Evolutionary conservation across 495 filamentous ascomycete species (phyloP).

Genomic region (Trichoderma orchidacearum): DNA sequence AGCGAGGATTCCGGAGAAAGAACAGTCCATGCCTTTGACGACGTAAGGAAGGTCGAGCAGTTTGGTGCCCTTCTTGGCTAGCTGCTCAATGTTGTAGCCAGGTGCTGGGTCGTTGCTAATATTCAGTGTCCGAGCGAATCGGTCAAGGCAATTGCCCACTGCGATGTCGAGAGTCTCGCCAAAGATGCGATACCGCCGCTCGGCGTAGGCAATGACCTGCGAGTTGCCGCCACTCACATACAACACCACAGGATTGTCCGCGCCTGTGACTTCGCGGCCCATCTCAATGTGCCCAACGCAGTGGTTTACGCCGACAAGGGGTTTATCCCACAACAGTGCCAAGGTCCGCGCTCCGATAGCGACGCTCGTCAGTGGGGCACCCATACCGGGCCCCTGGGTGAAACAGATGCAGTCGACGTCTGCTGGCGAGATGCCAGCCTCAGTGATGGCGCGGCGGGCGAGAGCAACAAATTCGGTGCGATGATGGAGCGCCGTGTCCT

Average conservation of each 20-base stretch:
- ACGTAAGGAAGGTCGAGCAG: conserved; percentile 86
- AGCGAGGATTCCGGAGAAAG: conserved; percentile 82
- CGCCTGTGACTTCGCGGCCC: conserved; percentile 86
- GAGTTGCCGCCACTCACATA: conserved; percentile 97
- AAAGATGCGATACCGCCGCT: conserved; percentile 91
- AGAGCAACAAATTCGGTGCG: conserved; percentile 69
- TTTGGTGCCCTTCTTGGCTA: conserved; percentile 59
- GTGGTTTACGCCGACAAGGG: conserved; percentile 87
- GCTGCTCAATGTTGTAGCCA: conserved; percentile 95
- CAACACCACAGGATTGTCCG: conserved; percentile 82
- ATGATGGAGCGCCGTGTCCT: conserved; percentile 90
- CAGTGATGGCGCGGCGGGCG: conserved; percentile 59
- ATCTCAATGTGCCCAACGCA: conserved; percentile 99
- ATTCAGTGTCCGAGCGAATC: conserved; percentile 78
- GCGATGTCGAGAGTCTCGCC: conserved; percentile 96
- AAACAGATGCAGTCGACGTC: conserved; percentile 90
- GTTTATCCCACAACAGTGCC: conserved; percentile 72
- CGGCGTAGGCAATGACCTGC: conserved; percentile 93
- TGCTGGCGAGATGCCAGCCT: conserved; percentile 43
- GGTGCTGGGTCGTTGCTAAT: conserved; percentile 95
- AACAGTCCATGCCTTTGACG: conserved; percentile 97
- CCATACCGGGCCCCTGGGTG: conserved; percentile 93
- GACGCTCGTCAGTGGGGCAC: conserved; percentile 80
- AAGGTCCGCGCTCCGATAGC: conserved; percentile 77
- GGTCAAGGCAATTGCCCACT: conserved; percentile 92